Evolutionary conservation across 768 basidiomycete genomes (phyloP).

Genomic region (Russula abietina): DNA sequence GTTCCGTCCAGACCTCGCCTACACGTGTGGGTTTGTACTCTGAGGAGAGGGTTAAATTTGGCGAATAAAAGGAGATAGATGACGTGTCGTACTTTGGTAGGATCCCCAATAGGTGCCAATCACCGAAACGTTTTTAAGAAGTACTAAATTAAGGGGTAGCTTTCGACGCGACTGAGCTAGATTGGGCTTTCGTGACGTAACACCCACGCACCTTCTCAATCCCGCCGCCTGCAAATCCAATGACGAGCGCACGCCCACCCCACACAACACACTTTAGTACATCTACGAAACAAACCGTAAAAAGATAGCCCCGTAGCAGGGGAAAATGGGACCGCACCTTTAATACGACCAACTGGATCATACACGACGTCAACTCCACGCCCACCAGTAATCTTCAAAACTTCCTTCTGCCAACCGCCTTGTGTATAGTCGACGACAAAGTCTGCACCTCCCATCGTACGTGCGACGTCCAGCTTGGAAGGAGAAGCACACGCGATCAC

Average conservation of each 20-base stretch:
- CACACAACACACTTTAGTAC: slow-evolving; percentile 89
- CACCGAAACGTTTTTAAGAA: slow-evolving; percentile 30
- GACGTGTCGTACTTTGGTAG: neutral
- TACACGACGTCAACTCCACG: slow-evolving; percentile 84
- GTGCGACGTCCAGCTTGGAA: slow-evolving; percentile 74
- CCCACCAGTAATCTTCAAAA: slow-evolving; percentile 73
- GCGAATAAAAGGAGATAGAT: neutral
- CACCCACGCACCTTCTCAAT: slow-evolving; percentile 67
- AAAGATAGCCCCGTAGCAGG: neutral
- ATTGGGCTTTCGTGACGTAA: neutral
- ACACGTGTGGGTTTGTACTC: slow-evolving; percentile 61
- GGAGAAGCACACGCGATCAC: slow-evolving; percentile 91
- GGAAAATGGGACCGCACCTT: slow-evolving; percentile 37
- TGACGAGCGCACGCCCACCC: slow-evolving; percentile 88
- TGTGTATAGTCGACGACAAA: slow-evolving; percentile 72
- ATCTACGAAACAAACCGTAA: slow-evolving; percentile 40
- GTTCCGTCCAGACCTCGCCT: slow-evolving; percentile 62
- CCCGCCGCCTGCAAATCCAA: slow-evolving; percentile 82
- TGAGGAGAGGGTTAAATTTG: slow-evolving; percentile 27
- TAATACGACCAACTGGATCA: slow-evolving; percentile 79
- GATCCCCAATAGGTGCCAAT: slow-evolving; percentile 9
- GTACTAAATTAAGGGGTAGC: slow-evolving; percentile 65
- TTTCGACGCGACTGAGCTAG: neutral
- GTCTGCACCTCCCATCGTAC: slow-evolving; percentile 75
- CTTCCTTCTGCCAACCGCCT: slow-evolving; percentile 84